Conservation (phyloP, 225 moss, liverwort and hornwort species). For the Asterella californica region DNA sequence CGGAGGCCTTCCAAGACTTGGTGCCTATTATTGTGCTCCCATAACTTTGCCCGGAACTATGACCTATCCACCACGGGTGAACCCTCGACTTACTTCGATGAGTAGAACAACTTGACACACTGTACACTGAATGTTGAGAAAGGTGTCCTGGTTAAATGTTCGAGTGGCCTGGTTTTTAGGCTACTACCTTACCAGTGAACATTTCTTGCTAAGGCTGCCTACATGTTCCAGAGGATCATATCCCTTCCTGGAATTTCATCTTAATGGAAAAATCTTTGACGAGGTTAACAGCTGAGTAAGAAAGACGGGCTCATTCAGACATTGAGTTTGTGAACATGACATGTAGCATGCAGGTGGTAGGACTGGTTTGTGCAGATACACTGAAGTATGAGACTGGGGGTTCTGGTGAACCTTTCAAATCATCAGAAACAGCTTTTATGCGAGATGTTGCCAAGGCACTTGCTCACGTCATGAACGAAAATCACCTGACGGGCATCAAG, state of each 20-base stretch:
- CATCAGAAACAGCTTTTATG: slow-evolving; percentile 56
- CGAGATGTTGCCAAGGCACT: slow-evolving; percentile 53
- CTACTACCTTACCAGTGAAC: background rate
- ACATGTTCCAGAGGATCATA: background rate
- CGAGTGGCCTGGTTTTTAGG: background rate
- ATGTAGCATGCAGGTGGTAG: slow-evolving; percentile 61
- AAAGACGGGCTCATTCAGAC: background rate
- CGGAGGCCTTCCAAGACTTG: slow-evolving; percentile 73
- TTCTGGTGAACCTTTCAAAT: slow-evolving; percentile 56
- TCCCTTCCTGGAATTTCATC: background rate
- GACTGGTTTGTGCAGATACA: slow-evolving; percentile 72
- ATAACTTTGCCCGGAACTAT: slow-evolving; percentile 40
- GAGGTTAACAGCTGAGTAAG: background rate
- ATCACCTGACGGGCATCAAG: slow-evolving; percentile 39
- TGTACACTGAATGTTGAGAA: too few species aligned
- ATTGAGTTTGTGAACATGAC: slow-evolving; percentile 16
- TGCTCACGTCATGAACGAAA: slow-evolving; percentile 55
- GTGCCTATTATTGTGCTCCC: slow-evolving; percentile 74
- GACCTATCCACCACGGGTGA: slow-evolving; percentile 39
- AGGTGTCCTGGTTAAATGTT: too few species aligned
- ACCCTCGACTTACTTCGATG: background rate
- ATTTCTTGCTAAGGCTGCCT: background rate
- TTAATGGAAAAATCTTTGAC: background rate
- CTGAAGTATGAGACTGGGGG: slow-evolving; percentile 49
- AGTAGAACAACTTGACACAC: too few species aligned